Base-by-base conservation (phyloP, 1,284 basidiomycete genomes). In the Malassezia globosa region DNA sequence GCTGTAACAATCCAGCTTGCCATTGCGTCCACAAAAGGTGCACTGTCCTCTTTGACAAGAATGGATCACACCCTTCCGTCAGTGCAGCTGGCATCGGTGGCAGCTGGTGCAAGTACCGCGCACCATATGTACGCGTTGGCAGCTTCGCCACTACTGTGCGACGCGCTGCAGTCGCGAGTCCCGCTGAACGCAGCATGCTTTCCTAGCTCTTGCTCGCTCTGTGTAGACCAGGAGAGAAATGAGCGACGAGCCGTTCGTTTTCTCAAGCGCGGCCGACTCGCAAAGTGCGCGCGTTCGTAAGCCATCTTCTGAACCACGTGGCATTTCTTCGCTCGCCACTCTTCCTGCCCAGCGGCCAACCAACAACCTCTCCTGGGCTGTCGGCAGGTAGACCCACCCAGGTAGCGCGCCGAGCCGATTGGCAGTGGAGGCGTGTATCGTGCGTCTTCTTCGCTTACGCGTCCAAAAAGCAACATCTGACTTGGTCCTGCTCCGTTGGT, bases 1-100 rank as follows among this genome's bases (percentile, higher is more conserved):
- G 50, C 19, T 61, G 53, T 39, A 71, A 54, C 19, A 69, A 56
- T 4, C 68, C 64, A 8, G 47, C 51, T 36, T 71, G 68, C 65
- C 65, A 71, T 19, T 42, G 45, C 33, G 62, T 55, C 34, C 60
- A 61, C 42, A 71, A 60, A 34, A 63, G 58, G 37, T 58, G 37
- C 23, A 68, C 44, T 13, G 68, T 66, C 1, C 49, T 35, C 34
- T 43, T 41, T 37, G 60, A 59, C 7, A 71, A 53, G 49, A 71
- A 65, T 4, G 68, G 68, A 11, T 56, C 42, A 24, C 63, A 66
- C n/a, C 63, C 68, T 16, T 65, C 40, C 1, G 49, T 42, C 22
- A 65, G 52, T 3, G 51, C 23, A 21, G 50, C 51, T 37, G 63
- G 60, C 37, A 55, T 53, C 10, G 60, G 56, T 41, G 64, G 66